Evolutionary conservation across 2,329 filamentous ascomycete genomes (phyloP), one percentile per base, ranked within the genome.

Genomic region (Penicillium sp.): DNA sequence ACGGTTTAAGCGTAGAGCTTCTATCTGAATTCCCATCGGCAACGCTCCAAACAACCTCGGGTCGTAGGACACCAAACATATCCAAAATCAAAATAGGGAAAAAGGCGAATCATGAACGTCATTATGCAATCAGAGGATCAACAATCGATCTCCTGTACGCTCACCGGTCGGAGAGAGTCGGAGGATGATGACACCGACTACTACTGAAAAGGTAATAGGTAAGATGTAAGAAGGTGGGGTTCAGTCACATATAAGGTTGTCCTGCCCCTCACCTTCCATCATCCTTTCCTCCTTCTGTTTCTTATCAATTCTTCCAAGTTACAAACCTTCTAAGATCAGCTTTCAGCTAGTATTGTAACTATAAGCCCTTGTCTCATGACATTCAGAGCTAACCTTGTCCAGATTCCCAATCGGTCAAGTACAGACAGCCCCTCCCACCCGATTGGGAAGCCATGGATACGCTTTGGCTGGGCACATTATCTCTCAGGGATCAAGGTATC

Each of bases 401-500:
- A 67, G 65, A 65, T 61, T 61, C 46, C 49, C 59, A 59, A 55
- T 60, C 54, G 57, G 38, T 60, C 48, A 68, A 65, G 68, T 70
- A 70, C 66, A 68, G 61, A 62, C 49, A 58, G 61, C 67, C 67
- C 62, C 55, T 61, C 58, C 59, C 52, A 46, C 48, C 22, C 53
- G 43, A 35, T 52, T 48, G 66, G 76, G 76, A 76, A 78, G 75
- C 68, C 72, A 76, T 78, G 74, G 65, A 68, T 63, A 69, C 64
- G 66, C 73, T 76, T 74, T 75, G 69, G 74, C 73, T 78, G 76
- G 75, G 69, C 66, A 65, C 58, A 67, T 76, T 73, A 71, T 74
- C 66, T 61, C 58, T 67, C 56, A 70, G 74, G 73, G 76, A 79
- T 81, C 79, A 80, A 81, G 79, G 79, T 81, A 80, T 79, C 75